Evolutionary conservation across 306 rosid species (phyloP), one percentile per base, ranked within the genome.

Genomic region (Albizia julibrissin): DNA sequence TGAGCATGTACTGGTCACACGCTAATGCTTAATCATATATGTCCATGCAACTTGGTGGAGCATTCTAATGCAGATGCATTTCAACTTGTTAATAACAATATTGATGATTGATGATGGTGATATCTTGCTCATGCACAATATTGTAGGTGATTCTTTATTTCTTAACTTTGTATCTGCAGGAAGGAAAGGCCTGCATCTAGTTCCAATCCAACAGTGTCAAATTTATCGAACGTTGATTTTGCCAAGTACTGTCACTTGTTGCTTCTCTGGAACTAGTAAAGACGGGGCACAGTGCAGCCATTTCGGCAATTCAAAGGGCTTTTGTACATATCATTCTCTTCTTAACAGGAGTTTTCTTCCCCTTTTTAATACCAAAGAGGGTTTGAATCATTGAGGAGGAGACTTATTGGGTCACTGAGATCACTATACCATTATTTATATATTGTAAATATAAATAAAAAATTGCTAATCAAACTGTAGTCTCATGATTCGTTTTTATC

Each of bases 91-190:
- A 19, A 64, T 47, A 14, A 14, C 52, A 47, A 14, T 14, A 47
- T 13, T 14, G 52, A 18, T 47, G 6, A 64, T 37, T 65, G n/a
- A 34, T 9, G 43, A 37, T 16, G 34, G 2, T 16, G 59, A 19
- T 14, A 58, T 77, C 71, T 22, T 27, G 29, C 21, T 78, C 47
- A 34, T n/a, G 3, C 27, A 9, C 27, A 68, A 21, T 61, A 64
- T 27, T 37, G 13, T 64, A n/a, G 52, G 2, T 67, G 37, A 24
- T 49, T 83, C n/a, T 40, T 29, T 67, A 40, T 26, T 72, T 40
- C 74, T 39, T 21, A 4, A 6, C 12, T 29, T 15, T 64, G 27
- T 31, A 59, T 82, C 73, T 80, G 71, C 88, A 84, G 87, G 85
- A 84, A 80, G 43, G 67, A 18, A 31, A 21, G 54, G 39, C 69